These are phyloP conservation scores for Phoma herbarum DNA, from an alignment of 2,329 filamentous ascomycete species.

Conservation along the genomic window DNA sequence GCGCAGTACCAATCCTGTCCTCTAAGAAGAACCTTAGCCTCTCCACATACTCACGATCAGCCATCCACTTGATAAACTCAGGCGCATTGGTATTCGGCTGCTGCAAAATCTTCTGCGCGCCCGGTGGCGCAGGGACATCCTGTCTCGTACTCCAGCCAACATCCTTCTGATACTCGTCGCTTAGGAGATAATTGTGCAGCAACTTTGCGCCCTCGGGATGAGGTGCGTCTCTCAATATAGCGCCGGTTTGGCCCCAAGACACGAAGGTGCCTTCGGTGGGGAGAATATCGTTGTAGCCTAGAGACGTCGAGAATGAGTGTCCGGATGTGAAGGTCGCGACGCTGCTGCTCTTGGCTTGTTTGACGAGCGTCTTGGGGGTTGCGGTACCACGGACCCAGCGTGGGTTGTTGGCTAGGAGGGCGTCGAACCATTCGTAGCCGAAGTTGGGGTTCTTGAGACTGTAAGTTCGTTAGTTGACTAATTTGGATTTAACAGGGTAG, in stretches of 20 bases:
- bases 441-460: constrained; percentile 45
- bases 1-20: constrained; percentile 53
- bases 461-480: not conserved
- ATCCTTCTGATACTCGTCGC: constrained; percentile 50
- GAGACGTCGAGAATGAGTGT: not conserved
- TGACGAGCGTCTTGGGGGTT: constrained; percentile 54
- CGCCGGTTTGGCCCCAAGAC: constrained; percentile 60
- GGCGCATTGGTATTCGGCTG: constrained; percentile 50
- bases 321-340: constrained; percentile 30
- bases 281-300: constrained; percentile 22
- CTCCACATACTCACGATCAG: constrained; percentile 54
- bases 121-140: constrained; percentile 45
- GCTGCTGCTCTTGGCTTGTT: constrained; percentile 32
- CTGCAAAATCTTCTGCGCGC: constrained; percentile 42
- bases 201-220: constrained; percentile 63
- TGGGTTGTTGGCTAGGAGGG: constrained; percentile 59
- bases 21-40: constrained; percentile 56
- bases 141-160: constrained; percentile 50
- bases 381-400: constrained; percentile 63
- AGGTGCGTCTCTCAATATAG: constrained; percentile 59
- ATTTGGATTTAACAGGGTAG: not conserved
- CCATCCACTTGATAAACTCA: constrained; percentile 55
- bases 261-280: constrained; percentile 55
- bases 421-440: constrained; percentile 59
- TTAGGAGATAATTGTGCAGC: constrained; percentile 59